These are phyloP conservation scores for Lecanicillium sp. DNA, from an alignment of 2,329 filamentous ascomycete species.

Conservation along the genomic window DNA sequence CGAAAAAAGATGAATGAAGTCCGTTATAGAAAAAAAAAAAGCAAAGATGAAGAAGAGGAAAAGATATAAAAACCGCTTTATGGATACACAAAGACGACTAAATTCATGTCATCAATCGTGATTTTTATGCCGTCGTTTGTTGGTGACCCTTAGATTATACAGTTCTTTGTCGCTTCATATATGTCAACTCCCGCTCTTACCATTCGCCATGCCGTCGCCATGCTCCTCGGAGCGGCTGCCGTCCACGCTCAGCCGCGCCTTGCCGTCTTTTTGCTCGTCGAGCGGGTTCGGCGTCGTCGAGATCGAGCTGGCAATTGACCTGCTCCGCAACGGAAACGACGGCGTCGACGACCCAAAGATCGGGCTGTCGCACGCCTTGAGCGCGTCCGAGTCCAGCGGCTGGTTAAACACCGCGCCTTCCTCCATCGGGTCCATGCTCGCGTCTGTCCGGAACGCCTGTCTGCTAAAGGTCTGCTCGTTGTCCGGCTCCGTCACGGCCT, in stretches of 20 bases:
- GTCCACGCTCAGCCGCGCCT: not conserved
- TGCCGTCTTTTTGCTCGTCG: not conserved
- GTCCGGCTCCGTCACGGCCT: not conserved
- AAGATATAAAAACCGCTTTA: slow-evolving; percentile 1
- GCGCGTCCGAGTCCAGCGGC: slow-evolving; percentile 21
- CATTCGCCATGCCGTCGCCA: not conserved
- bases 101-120: too few species aligned
- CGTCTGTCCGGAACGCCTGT: slow-evolving; percentile 14
- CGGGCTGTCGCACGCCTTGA: slow-evolving; percentile 9
- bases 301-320: not conserved
- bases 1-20: not conserved
- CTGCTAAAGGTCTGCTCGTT: slow-evolving; percentile 9
- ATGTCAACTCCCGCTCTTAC: not conserved
- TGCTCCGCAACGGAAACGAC: slow-evolving; percentile 2
- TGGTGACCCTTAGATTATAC: too few species aligned
- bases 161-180: too few species aligned
- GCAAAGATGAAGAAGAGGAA: not conserved
- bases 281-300: not conserved
- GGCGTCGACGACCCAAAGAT: slow-evolving; percentile 5
- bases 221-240: not conserved
- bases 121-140: too few species aligned
- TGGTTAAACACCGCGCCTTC: slow-evolving; percentile 29
- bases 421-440: slow-evolving; percentile 25
- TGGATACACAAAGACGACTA: too few species aligned
- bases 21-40: not conserved